Evolutionary conservation across 495 filamentous ascomycete species (phyloP), one percentile per base, ranked within the genome.

Genomic region (Xylaria scruposa): DNA sequence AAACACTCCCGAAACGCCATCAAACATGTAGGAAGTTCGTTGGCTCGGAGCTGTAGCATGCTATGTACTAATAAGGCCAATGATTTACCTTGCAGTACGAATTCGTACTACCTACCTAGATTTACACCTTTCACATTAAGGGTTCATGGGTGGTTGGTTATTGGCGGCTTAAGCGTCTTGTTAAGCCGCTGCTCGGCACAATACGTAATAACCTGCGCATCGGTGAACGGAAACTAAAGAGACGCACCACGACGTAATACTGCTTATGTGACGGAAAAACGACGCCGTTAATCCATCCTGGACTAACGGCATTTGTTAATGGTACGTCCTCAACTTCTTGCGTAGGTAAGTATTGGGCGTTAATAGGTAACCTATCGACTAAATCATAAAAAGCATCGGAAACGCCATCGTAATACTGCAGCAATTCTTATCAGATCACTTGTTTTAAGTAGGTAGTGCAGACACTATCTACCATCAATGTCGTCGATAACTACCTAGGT

Each of bases 131-230:
- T 13, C 10, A 13, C 9, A 0, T 56, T 4, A 26, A 29, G 53
- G 21, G 21, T 53, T 53, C 49, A 53, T 54, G 12, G 56, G 56
- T 31, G 29, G 29, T 38, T 44, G 63, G 46, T 36, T 44, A 49
- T 56, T 42, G 21, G 49, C 49, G 36, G 65, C 65, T 54, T 56
- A 54, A 67, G 49, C 31, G 21, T 56, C 47, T 67, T 13, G n/a
- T 51, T 67, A 38, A 53, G 29, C 46, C 26, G 46, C 19, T 67
- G 33, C 49, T 56, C 49, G 36, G 65, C 65, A 56, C 10, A 36
- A 67, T 46, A 29, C 47, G 26, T 56, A 67, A 51, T 54, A 31
- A 38, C 9, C 26, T 19, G 44, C 46, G 44, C 62, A 65, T 47
- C 29, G 10, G 40, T 17, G 15, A 29, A 47, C 26, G 42, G 42